Evolutionary conservation across 163 green algal species (phyloP), one percentile per base, ranked within the genome.

Genomic region (Prototheca cutis): DNA sequence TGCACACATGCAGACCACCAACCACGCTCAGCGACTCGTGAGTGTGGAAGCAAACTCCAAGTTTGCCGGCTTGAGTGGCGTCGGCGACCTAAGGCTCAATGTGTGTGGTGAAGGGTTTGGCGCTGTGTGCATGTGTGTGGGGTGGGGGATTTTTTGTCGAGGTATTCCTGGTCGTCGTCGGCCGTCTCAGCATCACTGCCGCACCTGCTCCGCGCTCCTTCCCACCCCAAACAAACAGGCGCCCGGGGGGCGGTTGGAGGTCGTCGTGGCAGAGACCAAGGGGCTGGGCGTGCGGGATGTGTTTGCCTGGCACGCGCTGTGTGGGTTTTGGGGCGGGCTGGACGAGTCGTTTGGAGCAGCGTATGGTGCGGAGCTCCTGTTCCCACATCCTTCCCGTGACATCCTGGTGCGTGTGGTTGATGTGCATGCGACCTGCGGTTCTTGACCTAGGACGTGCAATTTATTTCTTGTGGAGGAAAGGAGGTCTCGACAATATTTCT

Each of bases 301-400:
- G 29, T 94, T 95, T 77, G 89, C 82, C 75, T 97, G 90, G 90
- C 90, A 97, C 62, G 87, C 84, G 25, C 70, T 96, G 62, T 78
- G 82, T 1, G 89, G 81, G 19, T 97, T 95, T 76, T 97, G 89
- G 89, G 83, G 80, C 7, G 89, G 89, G 0, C 72, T 96, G 3
- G 80, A 79, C 65, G 70, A 27, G 17, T 49, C 6, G 34, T 18
- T 28, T 23, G 49, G 36, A 2, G 36, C 55, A 17, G 63, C 69
- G 40, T 80, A 78, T 55, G 55, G 69, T 24, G 62, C 74, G 1
- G 53, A 65, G 42, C 51, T 84, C 51, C 33, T 75, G 40, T 80
- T 75, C 42, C 66, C 75, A 5, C 52, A 66, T 40, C 73, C 80
- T 53, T 83, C 78, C 1, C 61, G 65, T 8, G 73, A 77, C 3